A percentile compares a stretch with the other conserved stretches of the same genome.
Conservation (phyloP, 2,329 filamentous ascomycete species). For the Sarocladium kiliense region DNA sequence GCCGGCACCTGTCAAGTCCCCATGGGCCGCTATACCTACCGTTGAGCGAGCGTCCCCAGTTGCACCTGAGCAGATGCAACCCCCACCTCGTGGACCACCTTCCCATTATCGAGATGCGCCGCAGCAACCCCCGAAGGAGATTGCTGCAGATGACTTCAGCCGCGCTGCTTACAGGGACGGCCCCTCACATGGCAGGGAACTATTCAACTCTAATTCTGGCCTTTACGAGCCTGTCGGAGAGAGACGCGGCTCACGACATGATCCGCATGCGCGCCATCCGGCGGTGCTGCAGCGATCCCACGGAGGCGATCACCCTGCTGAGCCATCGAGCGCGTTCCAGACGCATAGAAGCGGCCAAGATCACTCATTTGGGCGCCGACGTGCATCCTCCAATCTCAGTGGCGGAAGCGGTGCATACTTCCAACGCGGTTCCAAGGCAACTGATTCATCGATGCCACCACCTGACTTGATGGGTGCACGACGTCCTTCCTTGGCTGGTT, state of each 20-base stretch:
- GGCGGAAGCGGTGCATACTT: slow-evolving; percentile 71
- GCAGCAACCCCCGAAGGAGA: slow-evolving; percentile 56
- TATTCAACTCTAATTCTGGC: slow-evolving; percentile 94
- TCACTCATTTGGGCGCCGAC: slow-evolving; percentile 65
- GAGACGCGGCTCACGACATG: slow-evolving; percentile 66
- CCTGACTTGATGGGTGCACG: slow-evolving; percentile 39
- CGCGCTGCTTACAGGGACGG: slow-evolving; percentile 76
- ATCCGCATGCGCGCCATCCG: slow-evolving; percentile 64
- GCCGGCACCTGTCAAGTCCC: slow-evolving; percentile 74
- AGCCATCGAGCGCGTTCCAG: slow-evolving; percentile 84
- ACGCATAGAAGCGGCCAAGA: slow-evolving; percentile 65
- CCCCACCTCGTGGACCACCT: slow-evolving; percentile 42
- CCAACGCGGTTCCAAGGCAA: slow-evolving; percentile 47
- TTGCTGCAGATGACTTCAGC: slow-evolving; percentile 90
- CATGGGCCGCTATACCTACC: slow-evolving; percentile 83
- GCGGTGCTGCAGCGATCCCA: slow-evolving; percentile 72
- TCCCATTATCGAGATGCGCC: slow-evolving; percentile 24
- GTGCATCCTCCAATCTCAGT: slow-evolving; percentile 88
- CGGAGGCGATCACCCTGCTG: slow-evolving; percentile 63
- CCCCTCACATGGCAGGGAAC: slow-evolving; percentile 59
- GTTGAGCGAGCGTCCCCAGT: slow-evolving; percentile 75
- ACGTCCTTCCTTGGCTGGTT: slow-evolving; percentile 44
- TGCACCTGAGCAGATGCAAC: slow-evolving; percentile 44
- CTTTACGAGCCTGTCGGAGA: slow-evolving; percentile 86
- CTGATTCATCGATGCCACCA: slow-evolving; percentile 35